Conservation (phyloP, 768 basidiomycete species). For the Hygrocybe punicea region DNA sequence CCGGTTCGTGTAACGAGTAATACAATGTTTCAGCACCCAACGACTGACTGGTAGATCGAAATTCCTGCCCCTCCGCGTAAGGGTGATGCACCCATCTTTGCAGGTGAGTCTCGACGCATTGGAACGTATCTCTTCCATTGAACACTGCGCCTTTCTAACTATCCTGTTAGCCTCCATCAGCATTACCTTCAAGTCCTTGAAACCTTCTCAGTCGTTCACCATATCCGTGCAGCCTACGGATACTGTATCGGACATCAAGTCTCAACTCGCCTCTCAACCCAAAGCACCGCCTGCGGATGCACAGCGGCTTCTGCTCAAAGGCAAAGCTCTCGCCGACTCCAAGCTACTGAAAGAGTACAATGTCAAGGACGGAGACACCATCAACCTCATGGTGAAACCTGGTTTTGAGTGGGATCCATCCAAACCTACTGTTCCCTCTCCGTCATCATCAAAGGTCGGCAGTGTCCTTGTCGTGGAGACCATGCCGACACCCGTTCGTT, state of each 20-base stretch:
- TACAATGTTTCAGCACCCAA: background rate
- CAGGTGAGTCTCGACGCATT: slow-evolving; percentile 27
- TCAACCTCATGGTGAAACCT: slow-evolving; percentile 86
- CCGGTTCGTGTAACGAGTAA: slow-evolving; percentile 44
- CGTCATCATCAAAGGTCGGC: background rate
- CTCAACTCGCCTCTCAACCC: slow-evolving; percentile 61
- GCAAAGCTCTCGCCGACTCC: slow-evolving; percentile 85
- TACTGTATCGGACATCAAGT: slow-evolving; percentile 76
- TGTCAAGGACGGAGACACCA: slow-evolving; percentile 71
- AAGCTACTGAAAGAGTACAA: slow-evolving; percentile 91
- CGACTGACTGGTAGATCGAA: slow-evolving; percentile 42
- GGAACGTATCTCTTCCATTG: background rate
- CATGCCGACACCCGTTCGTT: slow-evolving; percentile 2
- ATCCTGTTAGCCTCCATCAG: slow-evolving; percentile 49
- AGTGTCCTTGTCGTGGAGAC: background rate
- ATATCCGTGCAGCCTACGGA: slow-evolving; percentile 78
- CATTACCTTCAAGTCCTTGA: slow-evolving; percentile 87
- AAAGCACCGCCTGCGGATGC: slow-evolving; percentile 73
- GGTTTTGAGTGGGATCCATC: slow-evolving; percentile 63
- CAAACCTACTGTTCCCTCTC: slow-evolving; percentile 29
- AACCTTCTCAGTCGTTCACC: slow-evolving; percentile 75
- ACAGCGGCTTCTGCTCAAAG: slow-evolving; percentile 88
- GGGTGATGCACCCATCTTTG: slow-evolving; percentile 29
- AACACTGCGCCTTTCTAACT: background rate
- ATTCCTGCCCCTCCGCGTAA: slow-evolving; percentile 60